A percentile compares a stretch with the other conserved stretches of the same genome.
phyloP scores from a whole-genome alignment of 768 basidiomycete species.

The Cystofilobasidium bisporidii region DNA sequence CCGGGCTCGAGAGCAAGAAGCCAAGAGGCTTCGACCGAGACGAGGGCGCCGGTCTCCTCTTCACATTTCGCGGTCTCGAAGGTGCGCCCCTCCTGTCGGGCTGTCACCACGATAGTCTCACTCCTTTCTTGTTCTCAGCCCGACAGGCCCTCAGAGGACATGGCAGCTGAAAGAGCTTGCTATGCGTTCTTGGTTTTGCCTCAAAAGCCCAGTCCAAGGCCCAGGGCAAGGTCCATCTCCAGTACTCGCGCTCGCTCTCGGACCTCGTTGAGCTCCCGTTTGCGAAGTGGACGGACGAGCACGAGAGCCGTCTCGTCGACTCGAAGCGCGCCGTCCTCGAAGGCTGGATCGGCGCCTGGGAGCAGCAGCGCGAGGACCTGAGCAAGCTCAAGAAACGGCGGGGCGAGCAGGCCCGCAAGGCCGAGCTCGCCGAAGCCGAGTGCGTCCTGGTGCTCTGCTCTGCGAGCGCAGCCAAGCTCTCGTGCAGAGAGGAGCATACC shows the following conservation, averaged over 20 bases:
- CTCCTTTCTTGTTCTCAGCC: too few relatives aligned
- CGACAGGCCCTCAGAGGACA: too few relatives aligned
- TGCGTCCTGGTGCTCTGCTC: neutral
- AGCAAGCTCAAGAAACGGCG: conserved; percentile 6
- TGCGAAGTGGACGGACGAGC: conserved; percentile 17
- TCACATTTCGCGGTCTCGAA: conserved; percentile 22
- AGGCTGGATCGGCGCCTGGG: conserved; percentile 19
- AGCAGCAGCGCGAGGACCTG: conserved; percentile 16
- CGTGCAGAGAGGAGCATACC: too few relatives aligned
- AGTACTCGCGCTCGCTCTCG: conserved; percentile 7
- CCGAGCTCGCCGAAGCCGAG: conserved; percentile 16
- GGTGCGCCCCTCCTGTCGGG: conserved; percentile 4
- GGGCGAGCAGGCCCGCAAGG: neutral
- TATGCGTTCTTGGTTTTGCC: neutral
- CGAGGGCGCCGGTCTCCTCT: conserved; percentile 21
- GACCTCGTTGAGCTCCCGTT: conserved; percentile 21
- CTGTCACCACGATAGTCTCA: too few relatives aligned
- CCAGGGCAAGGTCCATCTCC: conserved; percentile 13
- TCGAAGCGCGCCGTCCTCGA: conserved; percentile 15
- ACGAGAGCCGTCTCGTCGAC: conserved; percentile 15
- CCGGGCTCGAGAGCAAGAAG: neutral
- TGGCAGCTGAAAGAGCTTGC: too few relatives aligned
- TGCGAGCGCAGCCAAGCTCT: too few relatives aligned
- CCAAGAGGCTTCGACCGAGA: conserved; percentile 14
- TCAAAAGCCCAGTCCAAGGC: conserved; percentile 8